Evolutionary conservation across 2,329 filamentous ascomycete genomes (phyloP), one percentile per base, ranked within the genome.

Genomic region (Tolypocladium tropicale): DNA sequence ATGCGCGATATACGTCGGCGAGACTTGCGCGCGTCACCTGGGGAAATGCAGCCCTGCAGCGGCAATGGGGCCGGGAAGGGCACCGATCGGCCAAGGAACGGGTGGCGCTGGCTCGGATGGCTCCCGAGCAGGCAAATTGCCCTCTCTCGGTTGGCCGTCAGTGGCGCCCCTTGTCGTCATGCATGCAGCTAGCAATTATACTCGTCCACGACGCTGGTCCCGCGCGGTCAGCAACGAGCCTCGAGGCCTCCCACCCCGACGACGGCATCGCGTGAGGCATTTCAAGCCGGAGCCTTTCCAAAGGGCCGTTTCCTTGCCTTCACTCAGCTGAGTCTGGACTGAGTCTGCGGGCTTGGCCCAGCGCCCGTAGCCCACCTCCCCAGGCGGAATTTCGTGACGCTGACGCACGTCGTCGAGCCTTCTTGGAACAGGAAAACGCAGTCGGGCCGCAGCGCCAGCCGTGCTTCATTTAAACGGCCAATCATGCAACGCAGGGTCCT

Each of bases 1-100:
- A 56, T 56, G 54, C n/a, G 54, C 58, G 59, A 60, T 55, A 60
- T 60, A 60, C 59, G 51, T 43, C 52, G 23, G 10, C 39, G 59
- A 55, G 56, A 59, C 59, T 51, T 60, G 0, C 3, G 46, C 28
- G 5, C 46, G 46, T 50, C 46, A 33, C 28, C 28, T 6, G 4
- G 46, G 46, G 46, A 50, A 50, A 32, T 50, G 28, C 46, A 50
- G 25, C 34, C 25, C 37, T 28, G n/a, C 18, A 18, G 16, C 12
- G 41, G 21, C 28, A 23, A 14, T 33, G 34, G 33, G 1, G 18
- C n/a, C 34, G 25, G 36, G 36, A 53, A 18, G 16, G 30, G 52
- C 28, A 6, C 30, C 30, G 30, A 51, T 21, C 48, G 18, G 34
- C 21, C 1, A 7, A 10, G 16, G 25, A 7, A 9, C 2, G 25